These are phyloP conservation scores for Boletus speciosus DNA, from an alignment of 768 basidiomycete species.

Conservation along the genomic window DNA sequence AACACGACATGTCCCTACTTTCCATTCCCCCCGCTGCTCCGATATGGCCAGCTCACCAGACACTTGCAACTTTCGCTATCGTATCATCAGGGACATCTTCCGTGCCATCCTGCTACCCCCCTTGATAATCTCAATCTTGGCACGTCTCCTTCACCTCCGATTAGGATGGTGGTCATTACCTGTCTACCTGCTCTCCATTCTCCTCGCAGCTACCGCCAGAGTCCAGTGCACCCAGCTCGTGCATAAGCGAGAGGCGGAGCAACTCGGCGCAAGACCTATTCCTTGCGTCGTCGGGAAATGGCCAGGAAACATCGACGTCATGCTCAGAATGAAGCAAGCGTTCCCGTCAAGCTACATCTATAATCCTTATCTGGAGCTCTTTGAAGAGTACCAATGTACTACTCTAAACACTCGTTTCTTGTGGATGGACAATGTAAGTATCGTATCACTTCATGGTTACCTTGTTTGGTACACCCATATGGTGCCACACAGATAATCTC, in stretches of 20 bases:
- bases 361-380: slow-evolving; percentile 61
- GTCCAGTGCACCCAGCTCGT: slow-evolving; percentile 32
- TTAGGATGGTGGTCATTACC: slow-evolving; percentile 39
- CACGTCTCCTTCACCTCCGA: slow-evolving; percentile 26
- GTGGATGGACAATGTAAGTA: slow-evolving; percentile 64
- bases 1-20: slow-evolving; percentile 5
- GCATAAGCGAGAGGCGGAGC: slow-evolving; percentile 44
- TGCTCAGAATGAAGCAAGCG: slow-evolving; percentile 51
- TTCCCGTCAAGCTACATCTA: slow-evolving; percentile 59
- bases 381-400: slow-evolving; percentile 66
- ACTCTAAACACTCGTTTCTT: slow-evolving; percentile 67
- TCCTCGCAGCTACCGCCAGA: slow-evolving; percentile 38
- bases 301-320: slow-evolving; percentile 76
- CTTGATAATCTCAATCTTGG: slow-evolving; percentile 31
- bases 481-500: slow-evolving; percentile 52
- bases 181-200: slow-evolving; percentile 39
- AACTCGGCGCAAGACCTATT: slow-evolving; percentile 49
- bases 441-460: background rate
- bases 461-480: background rate
- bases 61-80: slow-evolving; percentile 40
- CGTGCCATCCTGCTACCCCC: slow-evolving; percentile 42
- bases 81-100: slow-evolving; percentile 47
- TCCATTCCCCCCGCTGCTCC: background rate
- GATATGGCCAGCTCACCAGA: slow-evolving; percentile 3
- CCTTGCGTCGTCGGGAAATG: slow-evolving; percentile 63